A percentile compares a stretch with the other conserved stretches of the same genome.
These are phyloP conservation scores for Carex sylvatica DNA, from an alignment of 202 grass and related monocot species.

Conservation along the genomic window DNA sequence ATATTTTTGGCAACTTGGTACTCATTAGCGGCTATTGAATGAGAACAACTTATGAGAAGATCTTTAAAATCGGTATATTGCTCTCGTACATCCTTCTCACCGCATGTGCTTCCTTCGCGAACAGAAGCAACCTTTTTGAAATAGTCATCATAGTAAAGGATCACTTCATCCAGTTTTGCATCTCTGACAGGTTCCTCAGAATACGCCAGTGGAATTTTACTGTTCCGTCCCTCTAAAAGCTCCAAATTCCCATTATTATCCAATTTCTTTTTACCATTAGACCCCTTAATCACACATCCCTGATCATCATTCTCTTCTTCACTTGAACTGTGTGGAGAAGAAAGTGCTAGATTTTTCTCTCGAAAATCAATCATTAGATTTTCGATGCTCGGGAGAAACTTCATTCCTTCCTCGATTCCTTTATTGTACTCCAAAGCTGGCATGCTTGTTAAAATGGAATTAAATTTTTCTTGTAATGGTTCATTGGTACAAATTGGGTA, in stretches of 20 bases:
- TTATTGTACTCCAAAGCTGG: neutral
- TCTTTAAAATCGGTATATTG: slow-evolving; percentile 46
- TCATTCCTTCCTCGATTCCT: slow-evolving; percentile 34
- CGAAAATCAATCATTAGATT: slow-evolving; percentile 19
- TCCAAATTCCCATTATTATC: slow-evolving; percentile 11
- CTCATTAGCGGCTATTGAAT: slow-evolving; percentile 43
- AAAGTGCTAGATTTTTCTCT: neutral
- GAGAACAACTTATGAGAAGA: slow-evolving; percentile 44
- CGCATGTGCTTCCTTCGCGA: neutral
- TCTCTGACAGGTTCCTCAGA: slow-evolving; percentile 25
- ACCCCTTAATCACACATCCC: neutral
- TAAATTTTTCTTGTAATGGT: no score
- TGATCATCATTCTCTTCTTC: neutral
- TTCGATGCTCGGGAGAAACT: slow-evolving; percentile 28
- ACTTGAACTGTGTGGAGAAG: no score
- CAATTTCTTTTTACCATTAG: neutral
- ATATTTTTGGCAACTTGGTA: slow-evolving; percentile 25
- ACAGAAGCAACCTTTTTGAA: no score
- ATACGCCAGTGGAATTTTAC: slow-evolving; percentile 28
- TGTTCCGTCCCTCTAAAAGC: slow-evolving; percentile 27
- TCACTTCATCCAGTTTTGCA: slow-evolving; percentile 44
- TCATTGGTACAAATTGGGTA: no score
- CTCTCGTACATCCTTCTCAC: slow-evolving; percentile 28
- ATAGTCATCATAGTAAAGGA: slow-evolving; percentile 26
- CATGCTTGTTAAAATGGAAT: no score